Conservation (phyloP, 352 stramenopile genomes). For the Phytopythium boreale region DNA sequence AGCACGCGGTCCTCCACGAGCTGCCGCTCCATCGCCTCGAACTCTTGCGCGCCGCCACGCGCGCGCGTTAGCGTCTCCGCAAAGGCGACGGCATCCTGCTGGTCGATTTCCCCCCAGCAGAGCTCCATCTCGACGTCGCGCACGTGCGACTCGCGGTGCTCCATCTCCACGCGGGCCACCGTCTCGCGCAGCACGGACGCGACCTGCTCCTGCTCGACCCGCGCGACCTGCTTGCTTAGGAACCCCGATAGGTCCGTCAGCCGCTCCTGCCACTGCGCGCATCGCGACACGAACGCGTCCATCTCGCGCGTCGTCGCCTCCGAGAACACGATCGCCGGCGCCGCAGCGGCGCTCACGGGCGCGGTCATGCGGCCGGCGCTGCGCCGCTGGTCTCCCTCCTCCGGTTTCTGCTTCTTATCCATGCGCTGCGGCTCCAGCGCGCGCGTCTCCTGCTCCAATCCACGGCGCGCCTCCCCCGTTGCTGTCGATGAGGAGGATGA, state of each 20-base stretch:
- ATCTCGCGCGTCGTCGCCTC: slow-evolving; percentile 22
- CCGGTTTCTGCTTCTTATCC: neutral
- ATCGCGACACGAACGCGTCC: slow-evolving; percentile 32
- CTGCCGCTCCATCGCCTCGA: slow-evolving; percentile 47
- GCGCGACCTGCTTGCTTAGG: slow-evolving; percentile 14
- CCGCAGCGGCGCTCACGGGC: no score
- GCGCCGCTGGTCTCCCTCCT: neutral
- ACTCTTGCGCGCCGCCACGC: slow-evolving; percentile 27
- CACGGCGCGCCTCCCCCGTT: no score
- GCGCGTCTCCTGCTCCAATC: no score
- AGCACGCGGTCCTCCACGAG: slow-evolving; percentile 47
- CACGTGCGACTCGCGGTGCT: slow-evolving; percentile 8
- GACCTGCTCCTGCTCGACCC: slow-evolving; percentile 30
- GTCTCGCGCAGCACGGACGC: slow-evolving; percentile 28
- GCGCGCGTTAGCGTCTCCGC: slow-evolving; percentile 11
- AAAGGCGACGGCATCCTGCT: slow-evolving; percentile 16
- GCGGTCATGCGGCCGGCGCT: no score
- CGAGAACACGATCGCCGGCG: neutral
- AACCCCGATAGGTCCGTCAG: slow-evolving; percentile 17
- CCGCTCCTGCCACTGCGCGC: slow-evolving; percentile 23
- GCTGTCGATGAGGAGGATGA: no score
- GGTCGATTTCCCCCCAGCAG: slow-evolving; percentile 14
- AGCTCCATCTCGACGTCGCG: slow-evolving; percentile 9
- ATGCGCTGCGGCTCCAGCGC: no score
- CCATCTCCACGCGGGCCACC: slow-evolving; percentile 30